Percentiles rank a stretch among this genome's conserved stretches.
These are phyloP conservation scores for Neonectria sp. DNA, from an alignment of 2,329 filamentous ascomycete species.

Conservation along the genomic window DNA sequence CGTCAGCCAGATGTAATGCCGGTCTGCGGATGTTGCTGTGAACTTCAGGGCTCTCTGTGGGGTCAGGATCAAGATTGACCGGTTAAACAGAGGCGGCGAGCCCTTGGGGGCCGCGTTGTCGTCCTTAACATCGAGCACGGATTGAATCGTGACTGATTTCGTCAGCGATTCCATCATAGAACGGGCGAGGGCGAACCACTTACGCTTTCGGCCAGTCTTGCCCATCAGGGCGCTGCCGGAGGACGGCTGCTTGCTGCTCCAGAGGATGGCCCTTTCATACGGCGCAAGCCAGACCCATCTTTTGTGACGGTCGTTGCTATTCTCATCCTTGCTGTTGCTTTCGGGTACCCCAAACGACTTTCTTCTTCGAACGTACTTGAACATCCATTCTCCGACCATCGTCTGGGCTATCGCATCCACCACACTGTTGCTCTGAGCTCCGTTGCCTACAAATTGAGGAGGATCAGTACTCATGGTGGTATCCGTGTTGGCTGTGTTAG, in stretches of 20 bases:
- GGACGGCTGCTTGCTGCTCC: slow-evolving; percentile 97
- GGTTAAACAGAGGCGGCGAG: slow-evolving; percentile 79
- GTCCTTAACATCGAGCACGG: slow-evolving; percentile 96
- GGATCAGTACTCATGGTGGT: slow-evolving; percentile 62
- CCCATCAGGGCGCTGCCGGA: slow-evolving; percentile 90
- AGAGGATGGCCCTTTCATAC: slow-evolving; percentile 95
- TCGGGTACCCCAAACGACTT: slow-evolving; percentile 91
- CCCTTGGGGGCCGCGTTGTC: slow-evolving; percentile 88
- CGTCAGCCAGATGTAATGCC: slow-evolving; percentile 96
- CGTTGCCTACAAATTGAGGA: slow-evolving; percentile 65
- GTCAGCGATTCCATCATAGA: slow-evolving; percentile 50
- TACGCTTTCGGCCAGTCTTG: slow-evolving; percentile 94
- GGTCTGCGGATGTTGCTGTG: slow-evolving; percentile 84
- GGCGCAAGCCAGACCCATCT: slow-evolving; percentile 99
- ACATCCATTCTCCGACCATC: slow-evolving; percentile 99
- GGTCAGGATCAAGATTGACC: slow-evolving; percentile 95
- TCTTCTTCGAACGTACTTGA: slow-evolving; percentile 88
- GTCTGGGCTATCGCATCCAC: slow-evolving; percentile 98
- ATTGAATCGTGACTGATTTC: slow-evolving; percentile 87
- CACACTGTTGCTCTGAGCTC: slow-evolving; percentile 80
- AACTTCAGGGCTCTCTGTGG: slow-evolving; percentile 96
- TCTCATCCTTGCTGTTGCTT: slow-evolving; percentile 76
- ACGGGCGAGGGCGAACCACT: slow-evolving; percentile 59
- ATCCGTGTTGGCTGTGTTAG: slow-evolving; percentile 61
- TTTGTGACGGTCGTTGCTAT: slow-evolving; percentile 87